phyloP scores from a whole-genome alignment of 1,284 basidiomycete species.

The Pisolithus thermaeus region DNA sequence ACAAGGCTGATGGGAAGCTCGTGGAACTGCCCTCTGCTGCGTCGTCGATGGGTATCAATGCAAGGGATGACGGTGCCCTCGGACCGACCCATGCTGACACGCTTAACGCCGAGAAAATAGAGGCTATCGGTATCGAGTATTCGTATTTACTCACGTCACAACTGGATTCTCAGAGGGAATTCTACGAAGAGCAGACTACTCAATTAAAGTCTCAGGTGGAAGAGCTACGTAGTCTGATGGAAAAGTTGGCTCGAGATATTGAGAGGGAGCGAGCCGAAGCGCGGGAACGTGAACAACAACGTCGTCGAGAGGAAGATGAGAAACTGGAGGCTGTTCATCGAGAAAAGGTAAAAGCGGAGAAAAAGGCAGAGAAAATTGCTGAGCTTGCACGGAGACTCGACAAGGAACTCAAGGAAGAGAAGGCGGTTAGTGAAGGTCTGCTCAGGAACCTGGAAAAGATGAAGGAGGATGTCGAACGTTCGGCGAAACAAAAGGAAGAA shows the following conservation, averaged over 20 bases:
- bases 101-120: slow-evolving; percentile 81
- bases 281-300: slow-evolving; percentile 37
- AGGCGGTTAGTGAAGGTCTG: slow-evolving; percentile 69
- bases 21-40: slow-evolving; percentile 94
- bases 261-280: slow-evolving; percentile 40
- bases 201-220: slow-evolving; percentile 53
- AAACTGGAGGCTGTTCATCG: slow-evolving; percentile 41
- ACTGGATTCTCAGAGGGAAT: slow-evolving; percentile 87
- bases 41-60: slow-evolving; percentile 48
- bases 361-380: slow-evolving; percentile 54
- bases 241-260: slow-evolving; percentile 47
- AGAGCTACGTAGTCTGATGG: slow-evolving; percentile 46
- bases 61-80: slow-evolving; percentile 41
- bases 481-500: slow-evolving; percentile 51
- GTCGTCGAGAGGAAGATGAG: slow-evolving; percentile 41
- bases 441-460: slow-evolving; percentile 64
- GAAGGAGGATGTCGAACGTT: slow-evolving; percentile 49
- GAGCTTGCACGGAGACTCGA: slow-evolving; percentile 64
- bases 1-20: slow-evolving; percentile 92
- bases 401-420: slow-evolving; percentile 72
- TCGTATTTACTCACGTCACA: slow-evolving; percentile 90
- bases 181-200: slow-evolving; percentile 74
- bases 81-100: slow-evolving; percentile 71
- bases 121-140: slow-evolving; percentile 95
- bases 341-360: slow-evolving; percentile 55